phyloP scores from a whole-genome alignment of 306 rosid species.

The Prunus armeniaca region DNA sequence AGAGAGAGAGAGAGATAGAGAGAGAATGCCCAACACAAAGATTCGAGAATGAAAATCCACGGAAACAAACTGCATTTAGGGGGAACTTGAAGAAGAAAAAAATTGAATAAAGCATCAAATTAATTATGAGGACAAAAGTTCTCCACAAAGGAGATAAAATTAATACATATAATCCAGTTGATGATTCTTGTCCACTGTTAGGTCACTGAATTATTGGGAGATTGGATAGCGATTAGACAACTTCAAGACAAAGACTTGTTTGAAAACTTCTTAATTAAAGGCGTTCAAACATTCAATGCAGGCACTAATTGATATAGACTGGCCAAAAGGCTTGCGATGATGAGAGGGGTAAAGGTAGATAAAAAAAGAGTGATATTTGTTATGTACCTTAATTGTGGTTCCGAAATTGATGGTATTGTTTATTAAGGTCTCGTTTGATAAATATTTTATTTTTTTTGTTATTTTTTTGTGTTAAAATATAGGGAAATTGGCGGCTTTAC shows the following conservation, averaged over 20 bases:
- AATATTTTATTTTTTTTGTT: no score
- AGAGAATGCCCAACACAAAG: conserved; percentile 43
- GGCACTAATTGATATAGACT: neutral
- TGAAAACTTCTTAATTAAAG: conserved; percentile 13
- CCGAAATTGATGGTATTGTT: conserved; percentile 26
- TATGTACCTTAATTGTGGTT: conserved; percentile 27
- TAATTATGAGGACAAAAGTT: conserved; percentile 34
- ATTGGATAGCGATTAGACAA: conserved; percentile 30
- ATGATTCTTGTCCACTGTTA: conserved; percentile 13
- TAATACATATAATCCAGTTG: conserved; percentile 26
- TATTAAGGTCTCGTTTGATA: no score
- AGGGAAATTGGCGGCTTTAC: no score
- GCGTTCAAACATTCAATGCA: conserved; percentile 26
- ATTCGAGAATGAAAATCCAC: conserved; percentile 8
- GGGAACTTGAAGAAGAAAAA: conserved; percentile 20
- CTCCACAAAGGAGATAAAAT: conserved; percentile 31
- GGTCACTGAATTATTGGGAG: conserved; percentile 34
- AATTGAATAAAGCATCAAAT: conserved; percentile 27
- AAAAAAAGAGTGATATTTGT: conserved; percentile 36
- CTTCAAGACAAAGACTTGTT: conserved; percentile 21
- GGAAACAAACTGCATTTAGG: conserved; percentile 20
- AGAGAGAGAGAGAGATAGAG: conserved; percentile 16
- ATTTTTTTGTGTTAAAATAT: no score
- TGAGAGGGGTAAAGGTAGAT: conserved; percentile 6
- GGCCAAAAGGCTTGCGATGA: conserved; percentile 29